phyloP scores from a whole-genome alignment of 2,329 filamentous ascomycete species.

The Diaporthe helianthi region DNA sequence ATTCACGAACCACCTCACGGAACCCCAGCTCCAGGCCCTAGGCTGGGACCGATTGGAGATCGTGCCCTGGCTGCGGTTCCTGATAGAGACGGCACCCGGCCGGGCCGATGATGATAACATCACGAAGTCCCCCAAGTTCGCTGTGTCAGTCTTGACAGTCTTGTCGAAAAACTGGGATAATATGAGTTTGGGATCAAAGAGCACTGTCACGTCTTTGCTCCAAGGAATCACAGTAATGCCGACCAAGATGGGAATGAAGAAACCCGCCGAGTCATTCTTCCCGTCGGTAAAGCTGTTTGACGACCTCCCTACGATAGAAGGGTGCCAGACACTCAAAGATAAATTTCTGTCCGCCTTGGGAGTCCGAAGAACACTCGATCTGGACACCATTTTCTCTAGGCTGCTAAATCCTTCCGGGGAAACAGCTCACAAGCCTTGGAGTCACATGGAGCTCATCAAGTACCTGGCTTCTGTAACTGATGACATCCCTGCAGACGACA shows the following conservation, averaged over 20 bases:
- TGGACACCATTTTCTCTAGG: slow-evolving; percentile 91
- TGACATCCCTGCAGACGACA: slow-evolving; percentile 85
- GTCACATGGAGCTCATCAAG: slow-evolving; percentile 91
- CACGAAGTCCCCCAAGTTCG: slow-evolving; percentile 74
- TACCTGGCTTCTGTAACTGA: slow-evolving; percentile 89
- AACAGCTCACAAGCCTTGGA: slow-evolving; percentile 72
- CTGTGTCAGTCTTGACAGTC: slow-evolving; percentile 77
- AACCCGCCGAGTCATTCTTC: slow-evolving; percentile 87
- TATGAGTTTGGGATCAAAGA: slow-evolving; percentile 71
- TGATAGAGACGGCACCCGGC: slow-evolving; percentile 72
- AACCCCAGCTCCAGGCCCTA: slow-evolving; percentile 75
- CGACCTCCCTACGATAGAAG: slow-evolving; percentile 83
- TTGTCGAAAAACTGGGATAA: slow-evolving; percentile 91
- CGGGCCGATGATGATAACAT: slow-evolving; percentile 71
- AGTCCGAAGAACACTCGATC: slow-evolving; percentile 92
- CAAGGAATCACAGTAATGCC: slow-evolving; percentile 79
- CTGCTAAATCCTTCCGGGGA: slow-evolving; percentile 72
- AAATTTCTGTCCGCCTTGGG: slow-evolving; percentile 85
- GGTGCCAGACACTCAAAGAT: slow-evolving; percentile 82
- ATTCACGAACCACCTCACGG: slow-evolving; percentile 75
- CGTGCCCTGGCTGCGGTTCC: slow-evolving; percentile 82
- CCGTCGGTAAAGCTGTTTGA: slow-evolving; percentile 93
- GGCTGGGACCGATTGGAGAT: slow-evolving; percentile 88
- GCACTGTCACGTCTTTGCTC: slow-evolving; percentile 69
- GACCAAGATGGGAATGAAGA: slow-evolving; percentile 88